These are phyloP conservation scores for Ustilaginoidea virens DNA, from an alignment of 2,329 filamentous ascomycete genomes.

Conservation along the genomic window DNA sequence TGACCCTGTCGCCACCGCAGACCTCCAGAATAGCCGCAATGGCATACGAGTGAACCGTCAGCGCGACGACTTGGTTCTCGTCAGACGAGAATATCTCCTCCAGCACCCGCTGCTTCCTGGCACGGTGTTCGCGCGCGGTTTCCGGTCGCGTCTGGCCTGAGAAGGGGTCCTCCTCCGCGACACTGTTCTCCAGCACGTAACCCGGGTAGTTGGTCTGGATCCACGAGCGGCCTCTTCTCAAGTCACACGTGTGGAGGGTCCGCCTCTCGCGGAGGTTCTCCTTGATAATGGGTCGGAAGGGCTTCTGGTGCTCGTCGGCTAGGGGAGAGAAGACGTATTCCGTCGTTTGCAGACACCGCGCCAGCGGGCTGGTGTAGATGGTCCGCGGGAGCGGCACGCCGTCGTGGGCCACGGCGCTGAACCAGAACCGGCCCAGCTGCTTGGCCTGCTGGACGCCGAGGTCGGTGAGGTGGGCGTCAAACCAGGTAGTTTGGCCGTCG, in stretches of 20 bases:
- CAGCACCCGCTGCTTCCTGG: conserved; percentile 24
- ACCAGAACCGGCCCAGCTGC: conserved; percentile 36
- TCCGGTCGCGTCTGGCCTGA: conserved; percentile 25
- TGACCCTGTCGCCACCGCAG: conserved; percentile 25
- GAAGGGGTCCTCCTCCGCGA: conserved; percentile 35
- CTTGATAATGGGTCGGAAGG: conserved; percentile 37
- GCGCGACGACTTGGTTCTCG: conserved; percentile 25
- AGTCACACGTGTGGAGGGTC: conserved; percentile 47
- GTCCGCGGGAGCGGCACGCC: conserved; percentile 35
- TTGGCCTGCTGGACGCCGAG: conserved; percentile 37
- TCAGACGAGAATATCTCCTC: conserved; percentile 29
- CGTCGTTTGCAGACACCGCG: conserved; percentile 42
- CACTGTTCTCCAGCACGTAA: conserved; percentile 36
- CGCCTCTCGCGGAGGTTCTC: conserved; percentile 44
- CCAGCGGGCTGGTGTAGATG: conserved; percentile 43
- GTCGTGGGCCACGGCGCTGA: conserved; percentile 22
- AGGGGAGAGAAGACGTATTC: conserved; percentile 32
- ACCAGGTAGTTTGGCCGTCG: conserved; percentile 22
- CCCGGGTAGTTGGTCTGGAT: conserved; percentile 33
- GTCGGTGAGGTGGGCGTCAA: conserved; percentile 32
- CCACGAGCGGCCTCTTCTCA: conserved; percentile 29
- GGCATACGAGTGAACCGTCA: conserved; percentile 34
- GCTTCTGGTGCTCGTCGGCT: conserved; percentile 15
- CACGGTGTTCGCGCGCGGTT: conserved; percentile 29
- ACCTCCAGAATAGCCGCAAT: conserved; percentile 25